Conservation (phyloP, 768 basidiomycete genomes). For the Gyrodon lividus region DNA sequence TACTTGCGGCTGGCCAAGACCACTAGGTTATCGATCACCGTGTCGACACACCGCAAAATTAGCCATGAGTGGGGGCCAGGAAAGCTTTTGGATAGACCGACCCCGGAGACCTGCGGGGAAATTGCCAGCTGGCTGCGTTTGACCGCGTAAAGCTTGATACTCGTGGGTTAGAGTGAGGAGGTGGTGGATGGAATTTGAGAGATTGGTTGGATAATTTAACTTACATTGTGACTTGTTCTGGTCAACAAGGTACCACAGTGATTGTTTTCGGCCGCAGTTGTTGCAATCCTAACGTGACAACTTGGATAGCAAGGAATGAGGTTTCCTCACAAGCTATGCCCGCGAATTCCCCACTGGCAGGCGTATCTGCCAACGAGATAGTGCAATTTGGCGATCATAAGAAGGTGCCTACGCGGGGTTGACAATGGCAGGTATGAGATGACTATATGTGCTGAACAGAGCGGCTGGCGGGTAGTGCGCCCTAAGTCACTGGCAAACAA, state of each 20-base stretch:
- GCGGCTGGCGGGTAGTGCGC: too few relatives aligned
- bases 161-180: constrained; percentile 11
- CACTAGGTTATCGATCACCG: constrained; percentile 12
- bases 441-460: too few relatives aligned
- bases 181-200: background rate
- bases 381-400: too few relatives aligned
- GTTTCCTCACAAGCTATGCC: too few relatives aligned
- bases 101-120: constrained; percentile 2
- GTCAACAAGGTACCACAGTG: background rate
- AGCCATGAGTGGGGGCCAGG: constrained; percentile 4
- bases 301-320: too few relatives aligned
- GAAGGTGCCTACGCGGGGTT: too few relatives aligned
- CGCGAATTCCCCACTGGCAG: too few relatives aligned
- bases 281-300: too few relatives aligned
- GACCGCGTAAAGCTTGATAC: background rate
- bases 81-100: constrained; percentile 11
- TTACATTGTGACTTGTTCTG: background rate
- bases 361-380: too few relatives aligned
- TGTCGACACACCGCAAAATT: constrained; percentile 4
- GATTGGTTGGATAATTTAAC: background rate
- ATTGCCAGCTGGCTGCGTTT: constrained; percentile 3
- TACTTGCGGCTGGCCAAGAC: background rate
- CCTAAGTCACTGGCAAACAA: too few relatives aligned
- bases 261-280: background rate
- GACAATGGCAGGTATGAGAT: too few relatives aligned